A percentile compares a stretch with the other conserved stretches of the same genome.
Evolutionary conservation across 331 rosid species (phyloP).

Genomic region (Prunus yedoensis): DNA sequence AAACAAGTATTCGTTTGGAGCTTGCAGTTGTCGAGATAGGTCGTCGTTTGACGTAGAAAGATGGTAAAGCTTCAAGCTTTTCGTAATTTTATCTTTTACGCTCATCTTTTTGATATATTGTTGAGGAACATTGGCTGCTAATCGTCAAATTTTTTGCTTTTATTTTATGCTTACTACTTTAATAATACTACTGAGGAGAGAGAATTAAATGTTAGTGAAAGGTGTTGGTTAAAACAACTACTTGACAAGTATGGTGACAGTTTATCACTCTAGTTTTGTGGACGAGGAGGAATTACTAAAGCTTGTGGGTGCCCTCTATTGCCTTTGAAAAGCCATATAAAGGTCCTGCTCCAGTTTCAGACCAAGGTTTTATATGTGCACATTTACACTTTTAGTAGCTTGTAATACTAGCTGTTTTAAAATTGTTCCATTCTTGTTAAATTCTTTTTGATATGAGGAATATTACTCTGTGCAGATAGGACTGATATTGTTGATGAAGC

Average conservation of each 20-base stretch:
- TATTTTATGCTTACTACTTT: background rate
- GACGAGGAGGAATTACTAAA: conserved; percentile 67
- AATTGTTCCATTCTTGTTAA: background rate
- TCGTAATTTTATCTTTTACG: background rate
- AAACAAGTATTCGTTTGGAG: background rate
- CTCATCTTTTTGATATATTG: background rate
- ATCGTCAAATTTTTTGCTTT: background rate
- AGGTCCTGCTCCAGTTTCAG: conserved; percentile 90
- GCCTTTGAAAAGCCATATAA: conserved; percentile 90
- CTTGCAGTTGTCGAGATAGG: background rate
- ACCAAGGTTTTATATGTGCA: conserved; percentile 57
- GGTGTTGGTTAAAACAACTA: background rate
- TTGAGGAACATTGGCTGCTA: background rate
- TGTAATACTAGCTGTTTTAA: background rate
- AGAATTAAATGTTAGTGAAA: background rate
- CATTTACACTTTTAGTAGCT: background rate
- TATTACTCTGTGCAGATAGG: conserved; percentile 55
- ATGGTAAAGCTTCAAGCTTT: conserved; percentile 12
- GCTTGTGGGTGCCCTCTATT: conserved; percentile 96
- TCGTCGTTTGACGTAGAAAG: background rate
- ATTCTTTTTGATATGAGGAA: conserved; percentile 22
- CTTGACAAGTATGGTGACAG: conserved; percentile 34
- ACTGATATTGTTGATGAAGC: conserved; percentile 96
- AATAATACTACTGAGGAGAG: background rate
- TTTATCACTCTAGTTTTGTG: conserved; percentile 92